Conservation (phyloP, 805 yeast genomes). For the Torulaspora franciscae region DNA sequence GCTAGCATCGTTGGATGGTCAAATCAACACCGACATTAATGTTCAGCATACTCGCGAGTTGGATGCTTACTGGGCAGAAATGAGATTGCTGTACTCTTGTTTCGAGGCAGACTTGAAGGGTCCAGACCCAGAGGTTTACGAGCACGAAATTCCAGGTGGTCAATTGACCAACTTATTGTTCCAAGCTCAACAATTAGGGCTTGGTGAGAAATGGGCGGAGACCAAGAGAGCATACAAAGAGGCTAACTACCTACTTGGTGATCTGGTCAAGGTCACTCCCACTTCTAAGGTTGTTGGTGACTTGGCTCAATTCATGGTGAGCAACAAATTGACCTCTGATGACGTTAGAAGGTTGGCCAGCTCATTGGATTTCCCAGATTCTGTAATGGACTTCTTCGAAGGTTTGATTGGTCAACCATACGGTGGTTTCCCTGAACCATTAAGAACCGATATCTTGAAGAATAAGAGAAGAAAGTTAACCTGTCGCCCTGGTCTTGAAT, state of each 20-base stretch:
- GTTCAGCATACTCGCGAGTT: conserved; percentile 68
- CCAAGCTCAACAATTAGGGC: conserved; percentile 99
- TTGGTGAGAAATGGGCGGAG: conserved; percentile 94
- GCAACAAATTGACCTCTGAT: conserved; percentile 79
- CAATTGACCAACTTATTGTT: conserved; percentile 94
- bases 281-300: conserved; percentile 99
- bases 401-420: conserved; percentile 99
- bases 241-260: conserved; percentile 90
- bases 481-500: conserved; percentile 85
- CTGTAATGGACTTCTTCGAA: conserved; percentile 96
- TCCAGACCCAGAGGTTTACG: conserved; percentile 98
- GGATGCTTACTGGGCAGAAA: conserved; percentile 98
- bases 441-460: conserved; percentile 82
- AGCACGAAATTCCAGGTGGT: conserved; percentile 99
- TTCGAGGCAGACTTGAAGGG: conserved; percentile 99
- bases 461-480: conserved; percentile 90
- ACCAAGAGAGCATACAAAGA: conserved; percentile 91
- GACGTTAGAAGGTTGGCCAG: conserved; percentile 86
- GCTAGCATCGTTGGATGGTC: conserved; percentile 87
- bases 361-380: conserved; percentile 96
- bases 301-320: conserved; percentile 98
- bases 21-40: conserved; percentile 67
- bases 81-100: conserved; percentile 92
- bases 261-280: conserved; percentile 97
- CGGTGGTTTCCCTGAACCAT: conserved; percentile 99